Base-by-base conservation (phyloP, 2,329 filamentous ascomycete genomes). In the Cryoendolithus antarcticus region DNA sequence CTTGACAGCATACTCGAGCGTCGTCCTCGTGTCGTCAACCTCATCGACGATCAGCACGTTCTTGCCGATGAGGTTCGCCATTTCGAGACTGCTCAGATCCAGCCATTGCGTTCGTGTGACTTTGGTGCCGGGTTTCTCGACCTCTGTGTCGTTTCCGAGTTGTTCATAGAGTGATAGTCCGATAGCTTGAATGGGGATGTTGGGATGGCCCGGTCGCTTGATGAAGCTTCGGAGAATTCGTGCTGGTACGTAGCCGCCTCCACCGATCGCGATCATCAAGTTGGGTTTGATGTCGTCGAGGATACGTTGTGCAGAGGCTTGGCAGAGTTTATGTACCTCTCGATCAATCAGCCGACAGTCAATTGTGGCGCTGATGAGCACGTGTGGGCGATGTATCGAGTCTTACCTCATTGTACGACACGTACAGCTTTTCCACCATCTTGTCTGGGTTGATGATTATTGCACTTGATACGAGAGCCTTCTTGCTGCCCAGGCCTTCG, bases 111-210 rank as follows among this genome's bases (percentile, higher is more conserved):
- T 96, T 53, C 91, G 83, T 32, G 86, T 96, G 53, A 98, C 91
- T 68, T 93, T 91, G 49, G 85, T 95, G 50, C 89, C 89, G 32
- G 82, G 80, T 47, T 72, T 67, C 66, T 98, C 91, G 55, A 85
- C 71, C 41, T 58, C 48, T 3, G 48, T 45, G 43, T 60, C 56
- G 27, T 72, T 70, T 44, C 69, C 69, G 37, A 96, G 80, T 47
- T 78, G 73, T 68, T 98, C 91, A 71, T 98, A 98, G 40, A 98
- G 79, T 13, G 89, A 96, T 48, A 98, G 81, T 35, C 91, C 91
- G 62, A 98, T 98, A 48, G 91, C 91, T 73, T 98, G 91, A 65
- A 98, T 98, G 51, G 91, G 89, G 57, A 98, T 98, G 70, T 98
- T 98, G 64, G 86, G 79, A 46, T 71, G 75, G 52, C 82, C 85